Percentiles rank a stretch among this genome's conserved stretches.
Conservation (phyloP, 306 rosid genomes). For the Trifolium pratense region DNA sequence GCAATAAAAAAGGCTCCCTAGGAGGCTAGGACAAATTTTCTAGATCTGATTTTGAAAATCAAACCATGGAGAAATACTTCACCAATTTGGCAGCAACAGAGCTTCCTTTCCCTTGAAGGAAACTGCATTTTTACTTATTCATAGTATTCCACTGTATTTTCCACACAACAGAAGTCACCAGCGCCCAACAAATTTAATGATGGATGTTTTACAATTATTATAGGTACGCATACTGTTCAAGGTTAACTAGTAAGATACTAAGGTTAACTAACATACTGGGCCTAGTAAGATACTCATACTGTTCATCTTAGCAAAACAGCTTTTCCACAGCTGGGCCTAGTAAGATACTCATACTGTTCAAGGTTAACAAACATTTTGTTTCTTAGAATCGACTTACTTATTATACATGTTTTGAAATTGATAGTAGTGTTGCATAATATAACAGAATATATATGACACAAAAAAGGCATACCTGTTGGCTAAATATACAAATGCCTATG, state of each 20-base stretch:
- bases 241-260: too few species aligned
- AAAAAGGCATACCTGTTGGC: constrained; percentile 34
- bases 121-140: constrained; percentile 20
- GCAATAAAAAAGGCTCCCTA: neutral
- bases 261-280: too few species aligned
- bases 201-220: constrained; percentile 34
- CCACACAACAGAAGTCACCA: constrained; percentile 38
- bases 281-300: too few species aligned
- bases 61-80: constrained; percentile 36
- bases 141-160: constrained; percentile 20
- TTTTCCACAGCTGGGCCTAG: constrained; percentile 34
- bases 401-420: constrained; percentile 31
- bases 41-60: constrained; percentile 19
- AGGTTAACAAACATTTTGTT: constrained; percentile 20
- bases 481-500: constrained; percentile 29
- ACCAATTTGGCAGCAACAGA: constrained; percentile 33
- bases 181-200: constrained; percentile 33
- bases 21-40: constrained; percentile 15
- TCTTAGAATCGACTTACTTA: constrained; percentile 28
- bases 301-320: constrained; percentile 36
- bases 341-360: constrained; percentile 32
- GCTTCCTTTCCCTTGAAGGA: constrained; percentile 40
- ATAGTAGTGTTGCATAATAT: constrained; percentile 14
- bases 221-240: too few species aligned
- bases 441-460: neutral